phyloP scores from a whole-genome alignment of 169 alveolate genomes.

The Cyclospora cayetanensis region DNA sequence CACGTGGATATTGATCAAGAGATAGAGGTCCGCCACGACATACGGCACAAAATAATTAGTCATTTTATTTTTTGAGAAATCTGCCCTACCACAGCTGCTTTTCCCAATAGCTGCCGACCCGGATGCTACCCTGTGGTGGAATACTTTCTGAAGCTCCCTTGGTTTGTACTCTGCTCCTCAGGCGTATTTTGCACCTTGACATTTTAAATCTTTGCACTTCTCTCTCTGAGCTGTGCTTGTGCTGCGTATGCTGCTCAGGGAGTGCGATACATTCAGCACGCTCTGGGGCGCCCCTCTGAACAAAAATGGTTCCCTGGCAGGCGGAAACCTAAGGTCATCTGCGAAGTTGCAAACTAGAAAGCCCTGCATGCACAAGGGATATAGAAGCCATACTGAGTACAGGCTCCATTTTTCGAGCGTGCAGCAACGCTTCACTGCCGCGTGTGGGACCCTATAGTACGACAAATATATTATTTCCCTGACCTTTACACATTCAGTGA shows the following conservation, averaged over 20 bases:
- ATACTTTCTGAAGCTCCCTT: too few relatives aligned
- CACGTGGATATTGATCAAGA: constrained; percentile 44
- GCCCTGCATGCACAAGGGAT: too few relatives aligned
- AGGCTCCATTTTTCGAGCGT: too few relatives aligned
- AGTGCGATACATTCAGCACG: constrained; percentile 61
- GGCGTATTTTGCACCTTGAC: not conserved
- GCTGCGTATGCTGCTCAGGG: constrained; percentile 54
- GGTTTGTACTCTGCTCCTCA: too few relatives aligned
- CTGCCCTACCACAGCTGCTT: not conserved
- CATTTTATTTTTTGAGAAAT: not conserved
- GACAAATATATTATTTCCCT: too few relatives aligned
- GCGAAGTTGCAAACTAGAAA: not conserved
- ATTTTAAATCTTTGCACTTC: not conserved
- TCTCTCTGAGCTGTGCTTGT: not conserved
- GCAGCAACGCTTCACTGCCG: too few relatives aligned
- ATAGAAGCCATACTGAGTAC: too few relatives aligned
- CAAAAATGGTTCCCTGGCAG: constrained; percentile 62
- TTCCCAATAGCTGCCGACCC: not conserved
- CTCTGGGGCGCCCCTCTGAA: constrained; percentile 65
- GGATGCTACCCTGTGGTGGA: not conserved
- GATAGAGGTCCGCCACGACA: constrained; percentile 8
- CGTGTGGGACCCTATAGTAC: too few relatives aligned
- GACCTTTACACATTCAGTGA: too few relatives aligned
- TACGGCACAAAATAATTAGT: too few relatives aligned
- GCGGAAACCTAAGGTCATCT: constrained; percentile 30